These are phyloP conservation scores for Ogataea salicorniae DNA, from an alignment of 805 yeast genomes.

Conservation along the genomic window DNA sequence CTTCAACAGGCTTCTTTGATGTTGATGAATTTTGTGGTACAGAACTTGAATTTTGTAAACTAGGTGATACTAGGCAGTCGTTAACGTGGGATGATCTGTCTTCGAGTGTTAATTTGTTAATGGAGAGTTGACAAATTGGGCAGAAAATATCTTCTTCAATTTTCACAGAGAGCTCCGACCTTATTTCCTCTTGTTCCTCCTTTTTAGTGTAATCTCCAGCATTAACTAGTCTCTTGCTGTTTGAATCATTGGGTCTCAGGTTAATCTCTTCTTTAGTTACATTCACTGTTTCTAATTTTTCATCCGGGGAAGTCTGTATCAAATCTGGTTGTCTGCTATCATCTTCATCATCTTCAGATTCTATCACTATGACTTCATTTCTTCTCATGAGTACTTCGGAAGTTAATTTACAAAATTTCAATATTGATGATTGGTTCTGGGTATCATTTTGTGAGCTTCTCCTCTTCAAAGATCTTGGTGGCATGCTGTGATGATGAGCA, in stretches of 20 bases:
- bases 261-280: too few relatives aligned
- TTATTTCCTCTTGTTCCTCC: too few relatives aligned
- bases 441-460: neutral
- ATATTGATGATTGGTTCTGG: conserved; percentile 14
- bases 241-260: too few relatives aligned
- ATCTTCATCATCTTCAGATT: conserved; percentile 6
- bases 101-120: conserved; percentile 36
- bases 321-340: neutral
- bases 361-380: conserved; percentile 11
- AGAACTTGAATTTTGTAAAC: neutral
- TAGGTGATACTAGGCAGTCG: conserved; percentile 37
- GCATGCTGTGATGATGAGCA: neutral
- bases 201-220: too few relatives aligned
- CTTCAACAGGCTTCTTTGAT: neutral
- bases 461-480: neutral
- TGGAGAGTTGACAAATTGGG: conserved; percentile 45
- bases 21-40: neutral
- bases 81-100: conserved; percentile 53
- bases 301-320: neutral
- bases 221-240: too few relatives aligned
- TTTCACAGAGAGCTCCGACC: neutral
- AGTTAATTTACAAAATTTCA: conserved; percentile 13
- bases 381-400: neutral
- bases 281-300: too few relatives aligned
- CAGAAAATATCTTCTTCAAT: conserved; percentile 30